Base-by-base conservation (phyloP, 2,329 filamentous ascomycete species). In the Ceratocystis papillata region DNA sequence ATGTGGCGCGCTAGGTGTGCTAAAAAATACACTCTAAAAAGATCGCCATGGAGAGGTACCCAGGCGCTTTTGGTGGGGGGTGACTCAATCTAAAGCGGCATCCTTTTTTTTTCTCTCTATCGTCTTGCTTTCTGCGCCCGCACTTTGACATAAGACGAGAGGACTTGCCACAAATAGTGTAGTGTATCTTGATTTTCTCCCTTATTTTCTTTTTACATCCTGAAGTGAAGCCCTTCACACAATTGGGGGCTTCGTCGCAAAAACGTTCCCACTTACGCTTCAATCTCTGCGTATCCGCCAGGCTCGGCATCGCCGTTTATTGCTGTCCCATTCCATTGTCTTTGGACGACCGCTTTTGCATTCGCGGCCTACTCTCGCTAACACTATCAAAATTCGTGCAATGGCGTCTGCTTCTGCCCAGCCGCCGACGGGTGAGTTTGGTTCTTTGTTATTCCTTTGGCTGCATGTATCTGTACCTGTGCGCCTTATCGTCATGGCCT, bases 231-330 rank as follows among this genome's bases (percentile, higher is more conserved):
- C 66, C 66, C 66, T 64, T 66, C 46, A 45, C 30, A 37, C 28
- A 57, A 17, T 66, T 53, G 63, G 63, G 63, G 67, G 61, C 64
- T 68, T 66, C 67, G 61, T 50, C 61, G 59, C 62, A 55, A 68
- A 30, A 62, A 68, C 67, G 67, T 68, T 68, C 62, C 65, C 62
- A 65, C 62, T 53, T 60, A 66, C 67, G 65, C 65, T 59, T 41
- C 45, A 62, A 65, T 64, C 63, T 55, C 28, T 68, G 67, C 67
- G 67, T 65, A 63, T 63, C 48, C 20, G 48, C 50, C 46, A 45
- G 67, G 63, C 48, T 59, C 65, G 50, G 50, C 59, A 68, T 65
- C 62, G 45, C 53, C 50, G 61, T 45, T 37, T 67, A 45, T 33
- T 45, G 22, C 41, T 46, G 46, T 46, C 45, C 6, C 15, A 53